Evolutionary conservation across 2,329 filamentous ascomycete genomes (phyloP), one percentile per base, ranked within the genome.

Genomic region (Diaporthe caulivora): DNA sequence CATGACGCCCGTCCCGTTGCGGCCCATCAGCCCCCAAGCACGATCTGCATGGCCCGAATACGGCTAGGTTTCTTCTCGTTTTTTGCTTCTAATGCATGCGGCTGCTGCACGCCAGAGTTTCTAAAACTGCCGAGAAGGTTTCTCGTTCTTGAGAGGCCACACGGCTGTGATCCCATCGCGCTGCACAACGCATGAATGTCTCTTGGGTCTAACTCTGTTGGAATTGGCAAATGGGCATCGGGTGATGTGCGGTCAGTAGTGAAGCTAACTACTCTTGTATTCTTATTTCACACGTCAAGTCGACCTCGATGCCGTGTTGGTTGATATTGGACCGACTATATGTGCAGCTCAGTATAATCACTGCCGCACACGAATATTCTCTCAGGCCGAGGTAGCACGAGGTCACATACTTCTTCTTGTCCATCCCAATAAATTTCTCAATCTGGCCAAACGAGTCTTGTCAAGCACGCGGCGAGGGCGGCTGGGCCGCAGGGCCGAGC

Each of bases 41-140:
- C 21, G 62, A 67, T 67, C 47, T 53, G 44, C 47, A 10, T 40
- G 62, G 62, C n/a, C 62, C 47, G 47, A 65, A 67, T 67, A 40
- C 21, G 31, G 62, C 62, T 53, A 67, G 62, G n/a, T 0, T 2
- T 26, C 7, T 2, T 26, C 7, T 40, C 37, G 8, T 8, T 13
- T 40, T 13, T 40, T 40, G 6, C 7, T 40, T 40, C 37, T 5
- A 5, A 5, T 34, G 34, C 34, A 9, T 34, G 34, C 34, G 34
- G 11, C 37, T n/a, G 10, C 21, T 51, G 29, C 62, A 37, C 44
- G 18, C 29, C 62, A 51, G 42, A 65, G 62, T 65, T 51, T 65
- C 62, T 53, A 47, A 67, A 67, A 67, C 62, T 67, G 62, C 62
- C 62, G 62, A 40, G 13, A 53, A 49, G 44, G 31, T 67, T 67